Percentiles rank a stretch among this genome's conserved stretches.
phyloP scores from a whole-genome alignment of 2,329 filamentous ascomycete genomes.

The Alternaria hordeiaustralica region DNA sequence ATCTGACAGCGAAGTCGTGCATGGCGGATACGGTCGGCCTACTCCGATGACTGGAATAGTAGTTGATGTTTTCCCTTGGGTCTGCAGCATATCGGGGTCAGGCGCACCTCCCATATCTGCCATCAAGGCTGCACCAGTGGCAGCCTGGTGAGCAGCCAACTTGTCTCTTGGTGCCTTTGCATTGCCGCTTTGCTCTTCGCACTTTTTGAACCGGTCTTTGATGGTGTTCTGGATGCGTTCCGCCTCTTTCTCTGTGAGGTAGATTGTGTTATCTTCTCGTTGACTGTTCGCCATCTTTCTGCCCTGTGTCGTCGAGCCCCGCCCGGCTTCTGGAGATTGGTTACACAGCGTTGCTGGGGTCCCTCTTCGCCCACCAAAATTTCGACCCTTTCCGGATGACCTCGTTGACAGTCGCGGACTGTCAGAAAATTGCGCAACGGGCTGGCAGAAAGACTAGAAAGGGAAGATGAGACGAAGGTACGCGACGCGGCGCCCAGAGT shows the following conservation, averaged over 20 bases:
- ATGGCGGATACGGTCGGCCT: constrained; percentile 34
- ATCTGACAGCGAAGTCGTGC: constrained; percentile 18
- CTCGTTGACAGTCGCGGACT: neutral
- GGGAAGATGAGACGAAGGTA: neutral
- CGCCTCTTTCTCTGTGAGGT: constrained; percentile 35
- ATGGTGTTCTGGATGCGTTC: constrained; percentile 35
- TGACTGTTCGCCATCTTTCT: constrained; percentile 11
- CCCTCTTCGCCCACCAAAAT: neutral
- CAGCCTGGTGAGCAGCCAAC: constrained; percentile 30
- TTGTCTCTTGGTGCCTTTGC: constrained; percentile 28
- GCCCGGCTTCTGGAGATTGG: neutral
- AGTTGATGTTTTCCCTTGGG: constrained; percentile 21
- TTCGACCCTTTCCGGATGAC: neutral
- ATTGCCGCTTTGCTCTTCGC: constrained; percentile 22
- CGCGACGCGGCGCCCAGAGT: too few species aligned
- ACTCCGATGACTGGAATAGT: constrained; percentile 31
- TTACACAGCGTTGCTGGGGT: neutral
- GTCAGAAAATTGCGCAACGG: neutral
- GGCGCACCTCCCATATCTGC: constrained; percentile 38
- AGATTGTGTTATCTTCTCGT: constrained; percentile 32
- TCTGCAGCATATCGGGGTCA: constrained; percentile 27
- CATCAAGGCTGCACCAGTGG: constrained; percentile 40
- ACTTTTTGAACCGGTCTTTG: constrained; percentile 24
- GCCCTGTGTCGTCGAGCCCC: neutral
- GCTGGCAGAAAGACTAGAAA: neutral